Evolutionary conservation across 2,329 filamentous ascomycete species (phyloP), one percentile per base, ranked within the genome.

Genomic region (Pseudocercospora cruenta): DNA sequence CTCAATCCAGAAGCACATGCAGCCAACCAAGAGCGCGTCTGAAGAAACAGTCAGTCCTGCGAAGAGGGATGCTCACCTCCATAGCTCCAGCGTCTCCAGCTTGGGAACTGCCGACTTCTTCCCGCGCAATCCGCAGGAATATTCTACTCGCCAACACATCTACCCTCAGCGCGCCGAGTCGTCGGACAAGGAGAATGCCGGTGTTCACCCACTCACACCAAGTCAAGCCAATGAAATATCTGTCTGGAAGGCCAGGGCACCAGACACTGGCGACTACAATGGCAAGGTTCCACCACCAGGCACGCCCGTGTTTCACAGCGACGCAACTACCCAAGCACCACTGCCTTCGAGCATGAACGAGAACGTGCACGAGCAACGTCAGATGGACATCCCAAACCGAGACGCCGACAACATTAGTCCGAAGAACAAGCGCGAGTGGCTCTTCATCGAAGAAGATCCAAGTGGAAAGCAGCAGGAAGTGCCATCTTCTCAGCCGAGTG

Each of bases 61-160:
- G 9, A 72, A 72, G 64, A 71, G 71, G 67, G 68, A 65, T 53
- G 53, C 65, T 39, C 69, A 70, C 33, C 31, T 74, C 4, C 71
- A 73, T 60, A 75, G 72, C 63, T 77, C 76, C 5, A 79, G 77
- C 64, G 66, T 74, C n/a, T 74, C 77, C 9, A 79, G 78, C 67
- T 76, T 78, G 64, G 71, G 72, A 33, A 80, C 78, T 10, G 74
- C 75, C 21, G 77, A 79, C 67, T 80, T 80, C 74, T 80, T 80
- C 65, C 78, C 78, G 9, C 70, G 70, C 67, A 77, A 80, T 63
- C 75, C 78, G 26, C 69, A 71, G 33, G 77, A 79, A 19, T 77
- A 78, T 60, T 79, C 78, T 5, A 73, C 73, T 51, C 74, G 73
- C 28, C 76, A 75, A 60, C 69, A 78, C 26, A 71, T 71, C 14